Evolutionary conservation across 116 monocot genomes (phyloP).

Genomic region (Zostera marina): DNA sequence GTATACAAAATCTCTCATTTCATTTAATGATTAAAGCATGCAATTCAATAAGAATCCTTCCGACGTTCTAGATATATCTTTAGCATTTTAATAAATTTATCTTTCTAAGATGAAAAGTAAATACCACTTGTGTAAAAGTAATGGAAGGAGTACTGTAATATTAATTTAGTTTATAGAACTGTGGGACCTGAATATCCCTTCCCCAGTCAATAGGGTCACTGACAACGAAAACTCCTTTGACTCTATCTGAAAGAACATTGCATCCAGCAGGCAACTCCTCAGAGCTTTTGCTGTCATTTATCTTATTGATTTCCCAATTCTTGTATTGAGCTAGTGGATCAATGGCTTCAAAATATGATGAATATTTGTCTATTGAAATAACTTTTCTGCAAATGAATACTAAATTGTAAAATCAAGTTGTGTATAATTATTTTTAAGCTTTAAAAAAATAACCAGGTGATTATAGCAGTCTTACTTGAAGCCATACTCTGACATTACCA

Average conservation of each 20-base stretch:
- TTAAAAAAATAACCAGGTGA: not conserved
- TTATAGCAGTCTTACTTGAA: conserved; percentile 47
- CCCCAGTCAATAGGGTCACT: conserved; percentile 99
- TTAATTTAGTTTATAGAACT: not conserved
- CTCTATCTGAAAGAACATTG: conserved; percentile 43
- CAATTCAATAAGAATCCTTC: too few relatives aligned
- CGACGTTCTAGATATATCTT: too few relatives aligned
- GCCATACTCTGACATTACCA: conserved; percentile 91
- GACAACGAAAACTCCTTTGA: conserved; percentile 76
- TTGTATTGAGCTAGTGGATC: conserved; percentile 77
- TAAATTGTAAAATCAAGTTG: not conserved
- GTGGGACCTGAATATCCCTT: conserved; percentile 82
- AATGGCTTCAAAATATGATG: conserved; percentile 70
- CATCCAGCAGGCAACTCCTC: conserved; percentile 15
- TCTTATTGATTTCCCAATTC: conserved; percentile 28
- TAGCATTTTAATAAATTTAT: too few relatives aligned
- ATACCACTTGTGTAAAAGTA: too few relatives aligned
- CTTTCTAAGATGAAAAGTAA: too few relatives aligned
- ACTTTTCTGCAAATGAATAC: conserved; percentile 60
- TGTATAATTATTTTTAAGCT: not conserved
- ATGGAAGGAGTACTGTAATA: not conserved
- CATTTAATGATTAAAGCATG: not conserved
- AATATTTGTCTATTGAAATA: conserved; percentile 89
- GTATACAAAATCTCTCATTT: not conserved
- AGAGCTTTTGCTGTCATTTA: conserved; percentile 2